Evolutionary conservation across 176 grass and related monocot species (phyloP), one percentile per base, ranked within the genome.

Genomic region (Phoenix dactylifera): DNA sequence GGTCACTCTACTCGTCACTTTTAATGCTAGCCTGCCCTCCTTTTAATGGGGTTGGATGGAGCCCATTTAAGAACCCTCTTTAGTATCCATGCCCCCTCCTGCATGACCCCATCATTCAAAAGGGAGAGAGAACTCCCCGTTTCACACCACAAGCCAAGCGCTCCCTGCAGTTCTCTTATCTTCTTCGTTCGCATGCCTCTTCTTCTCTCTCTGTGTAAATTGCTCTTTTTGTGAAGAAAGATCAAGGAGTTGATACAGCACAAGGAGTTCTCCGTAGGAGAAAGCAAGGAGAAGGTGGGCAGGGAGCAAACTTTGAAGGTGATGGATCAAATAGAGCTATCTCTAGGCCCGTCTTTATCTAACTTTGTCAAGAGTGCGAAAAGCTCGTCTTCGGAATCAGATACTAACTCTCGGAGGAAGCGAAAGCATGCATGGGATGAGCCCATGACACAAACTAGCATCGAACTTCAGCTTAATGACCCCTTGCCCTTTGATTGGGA

Each of bases 401-500:
- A 96, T 18, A 80, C 61, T 19, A 76, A 62, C 69, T 83, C 79
- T 26, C 22, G 72, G 50, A 96, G 86, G 80, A 96, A 68, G 81
- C 85, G 92, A 82, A 96, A 96, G 78, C 80, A 90, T 59, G 28
- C 59, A 58, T 72, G 56, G 61, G 77, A 74, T 68, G 81, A 87
- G 16, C 54, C 76, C 20, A 54, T 30, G 63, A 53, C 76, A 22
- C 71, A 80, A 2, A 56, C 70, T 30, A 77, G 67, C 63, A 64
- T 96, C 14, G 92, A 90, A 5, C 83, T 96, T 60, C 92, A 87
- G 68, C 75, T 96, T 57, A 63, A 72, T 62, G 80, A 90, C 29
- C 92, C 86, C 26, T 77, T 96, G 69, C 86, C 92, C 24, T 65
- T 82, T 15, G 83, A 87, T 61, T 96, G 92, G 92, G 92, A 96